Evolutionary conservation across 2,329 filamentous ascomycete species (phyloP), one percentile per base, ranked within the genome.

Genomic region (Talaromyces amestolkiae): DNA sequence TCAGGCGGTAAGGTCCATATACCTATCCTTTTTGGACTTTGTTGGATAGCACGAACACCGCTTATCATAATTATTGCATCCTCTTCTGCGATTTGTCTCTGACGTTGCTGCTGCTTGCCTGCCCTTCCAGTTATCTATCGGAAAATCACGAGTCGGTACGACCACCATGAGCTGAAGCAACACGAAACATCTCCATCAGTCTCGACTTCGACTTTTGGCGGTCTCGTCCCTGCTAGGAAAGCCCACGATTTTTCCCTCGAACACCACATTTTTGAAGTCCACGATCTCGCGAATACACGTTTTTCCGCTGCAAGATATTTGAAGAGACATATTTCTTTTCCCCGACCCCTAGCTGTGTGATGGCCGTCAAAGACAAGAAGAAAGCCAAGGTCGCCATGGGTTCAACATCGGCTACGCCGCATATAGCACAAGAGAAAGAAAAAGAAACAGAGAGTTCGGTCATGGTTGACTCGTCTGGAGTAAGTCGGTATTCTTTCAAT

Each of bases 381-480:
- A 47, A 45, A 39, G 51, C 45, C 49, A 58, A 62, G 49, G 49
- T 58, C 9, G 41, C 51, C 22, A 62, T 65, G 58, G 58, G 49
- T 61, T 61, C 58, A 27, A 62, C 19, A 58, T 63, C 64, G 27
- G 45, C 53, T 19, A 58, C 27, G 24, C 24, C 54, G 47, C 65
- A 53, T 22, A 39, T 19, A 31, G 17, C 56, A 27, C 17, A 37
- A 54, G 61, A 49, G 19, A 33, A 53, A 33, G 49, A 33, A 22
- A 33, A 53, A 10, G 49, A 53, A 31, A 33, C 9, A 31, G 49
- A 53, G 27, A 27, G 24, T n/a, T 59, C 65, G 33, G 61, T 63
- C 15, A 41, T 58, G 37, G 54, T 31, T 22, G 65, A 66, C 54
- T 45, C 70, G 19, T 74, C 75, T 1, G 75, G 74, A 39, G 76